Percentiles rank a stretch among this genome's conserved stretches.
Conservation (phyloP, 2,329 filamentous ascomycete species). For the Xylaria sp. region DNA sequence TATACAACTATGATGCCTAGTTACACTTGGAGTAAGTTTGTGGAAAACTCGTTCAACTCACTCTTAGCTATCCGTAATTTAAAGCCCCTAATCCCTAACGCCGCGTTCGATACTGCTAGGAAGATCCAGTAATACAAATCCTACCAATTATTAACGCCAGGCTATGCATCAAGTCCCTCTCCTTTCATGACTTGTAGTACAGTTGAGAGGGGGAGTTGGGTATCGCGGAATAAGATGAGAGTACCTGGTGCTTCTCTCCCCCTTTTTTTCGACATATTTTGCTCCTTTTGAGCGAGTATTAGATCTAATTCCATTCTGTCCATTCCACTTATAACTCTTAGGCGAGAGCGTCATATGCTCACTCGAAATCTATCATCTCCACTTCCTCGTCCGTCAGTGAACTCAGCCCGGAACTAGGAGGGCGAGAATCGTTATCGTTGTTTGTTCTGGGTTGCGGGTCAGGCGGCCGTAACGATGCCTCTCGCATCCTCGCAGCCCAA, state of each 20-base stretch:
- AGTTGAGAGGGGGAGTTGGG: slow-evolving; percentile 4
- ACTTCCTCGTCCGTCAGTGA: slow-evolving; percentile 61
- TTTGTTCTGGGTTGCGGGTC: slow-evolving; percentile 40
- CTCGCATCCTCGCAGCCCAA: slow-evolving; percentile 64
- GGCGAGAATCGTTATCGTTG: slow-evolving; percentile 53
- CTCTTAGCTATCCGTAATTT: not conserved
- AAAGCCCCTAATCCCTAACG: not conserved
- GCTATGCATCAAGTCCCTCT: slow-evolving; percentile 25
- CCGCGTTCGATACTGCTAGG: not conserved
- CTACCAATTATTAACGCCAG: slow-evolving; percentile 15
- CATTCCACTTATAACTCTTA: not conserved
- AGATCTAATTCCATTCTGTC: not conserved
- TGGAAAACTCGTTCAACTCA: not conserved
- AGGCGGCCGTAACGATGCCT: slow-evolving; percentile 46
- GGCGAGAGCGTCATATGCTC: not conserved
- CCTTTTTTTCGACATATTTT: not conserved
- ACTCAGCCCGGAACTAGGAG: slow-evolving; percentile 66
- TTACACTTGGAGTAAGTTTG: not conserved
- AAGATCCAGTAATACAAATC: not conserved
- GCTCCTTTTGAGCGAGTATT: not conserved
- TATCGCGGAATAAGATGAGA: slow-evolving; percentile 9
- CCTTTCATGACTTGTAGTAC: not conserved
- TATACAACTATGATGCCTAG: not conserved
- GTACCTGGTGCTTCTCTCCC: not conserved
- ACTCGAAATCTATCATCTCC: slow-evolving; percentile 54